Conservation (phyloP, 345 rosid genomes). For the Nephelium lappaceum region DNA sequence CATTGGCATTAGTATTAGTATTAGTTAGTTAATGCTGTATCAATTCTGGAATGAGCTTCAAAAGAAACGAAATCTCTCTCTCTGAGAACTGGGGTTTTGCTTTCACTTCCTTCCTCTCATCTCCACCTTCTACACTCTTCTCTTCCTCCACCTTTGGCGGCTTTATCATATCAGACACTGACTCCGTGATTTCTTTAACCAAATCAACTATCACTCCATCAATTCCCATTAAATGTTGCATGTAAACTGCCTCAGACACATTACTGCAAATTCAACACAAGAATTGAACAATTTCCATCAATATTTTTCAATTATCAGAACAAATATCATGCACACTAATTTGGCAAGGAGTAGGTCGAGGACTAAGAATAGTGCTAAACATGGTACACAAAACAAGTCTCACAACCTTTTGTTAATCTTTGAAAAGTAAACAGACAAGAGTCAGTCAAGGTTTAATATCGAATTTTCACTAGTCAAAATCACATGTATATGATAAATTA, state of each 20-base stretch:
- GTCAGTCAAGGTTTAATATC: neutral
- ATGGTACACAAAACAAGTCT: neutral
- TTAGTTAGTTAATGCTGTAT: constrained; percentile 51
- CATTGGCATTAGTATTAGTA: neutral
- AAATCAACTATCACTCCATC: constrained; percentile 90
- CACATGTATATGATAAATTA: neutral
- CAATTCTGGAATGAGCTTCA: constrained; percentile 85
- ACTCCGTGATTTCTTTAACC: constrained; percentile 75
- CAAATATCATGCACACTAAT: too few relatives aligned
- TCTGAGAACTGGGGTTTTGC: constrained; percentile 69
- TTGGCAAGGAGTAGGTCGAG: neutral
- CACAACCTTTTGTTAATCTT: neutral
- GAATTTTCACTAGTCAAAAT: neutral
- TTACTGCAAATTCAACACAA: constrained; percentile 42
- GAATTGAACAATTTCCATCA: neutral
- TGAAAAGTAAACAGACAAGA: neutral
- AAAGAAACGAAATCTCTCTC: constrained; percentile 76
- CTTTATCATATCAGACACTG: constrained; percentile 58
- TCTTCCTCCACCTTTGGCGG: constrained; percentile 35
- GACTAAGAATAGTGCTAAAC: neutral
- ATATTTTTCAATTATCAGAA: too few relatives aligned
- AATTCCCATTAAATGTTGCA: constrained; percentile 91
- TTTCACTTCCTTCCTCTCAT: constrained; percentile 20
- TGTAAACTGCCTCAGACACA: constrained; percentile 80
- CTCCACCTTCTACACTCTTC: constrained; percentile 12